phyloP scores from a whole-genome alignment of 1,284 basidiomycete genomes.

The Austroboletus rostrupii region DNA sequence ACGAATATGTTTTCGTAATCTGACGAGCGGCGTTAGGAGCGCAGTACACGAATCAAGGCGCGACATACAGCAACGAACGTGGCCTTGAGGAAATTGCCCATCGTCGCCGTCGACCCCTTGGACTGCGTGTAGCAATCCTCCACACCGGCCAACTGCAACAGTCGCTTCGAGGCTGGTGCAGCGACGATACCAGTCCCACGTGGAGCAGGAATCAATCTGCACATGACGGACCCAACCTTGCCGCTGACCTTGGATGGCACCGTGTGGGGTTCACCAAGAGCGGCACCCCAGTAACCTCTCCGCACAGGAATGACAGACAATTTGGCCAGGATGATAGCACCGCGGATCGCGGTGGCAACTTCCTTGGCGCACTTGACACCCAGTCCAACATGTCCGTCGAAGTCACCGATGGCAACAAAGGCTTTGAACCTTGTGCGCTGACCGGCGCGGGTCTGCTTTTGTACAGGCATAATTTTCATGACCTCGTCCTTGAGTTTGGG shows the following conservation, averaged over 20 bases:
- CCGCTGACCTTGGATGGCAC: slow-evolving; percentile 98
- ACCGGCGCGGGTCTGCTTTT: slow-evolving; percentile 99
- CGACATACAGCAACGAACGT: slow-evolving; percentile 87
- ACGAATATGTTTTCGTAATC: slow-evolving; percentile 96
- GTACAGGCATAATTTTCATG: slow-evolving; percentile 99
- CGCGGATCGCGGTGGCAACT: slow-evolving; percentile 98
- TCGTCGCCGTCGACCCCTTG: slow-evolving; percentile 97
- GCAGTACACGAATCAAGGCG: not conserved
- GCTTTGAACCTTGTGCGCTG: slow-evolving; percentile 99
- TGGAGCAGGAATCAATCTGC: slow-evolving; percentile 96
- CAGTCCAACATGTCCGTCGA: slow-evolving; percentile 97
- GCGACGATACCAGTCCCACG: slow-evolving; percentile 99
- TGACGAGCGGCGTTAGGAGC: slow-evolving; percentile 27
- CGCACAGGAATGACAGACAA: slow-evolving; percentile 94
- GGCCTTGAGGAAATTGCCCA: slow-evolving; percentile 99
- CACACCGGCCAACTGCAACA: slow-evolving; percentile 96
- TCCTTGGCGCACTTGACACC: slow-evolving; percentile 99
- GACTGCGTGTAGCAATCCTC: slow-evolving; percentile 96
- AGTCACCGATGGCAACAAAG: slow-evolving; percentile 99
- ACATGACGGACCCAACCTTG: slow-evolving; percentile 99
- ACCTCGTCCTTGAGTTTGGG: slow-evolving; percentile 99
- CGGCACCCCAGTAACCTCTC: slow-evolving; percentile 99
- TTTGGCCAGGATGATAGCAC: slow-evolving; percentile 97
- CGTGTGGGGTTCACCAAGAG: slow-evolving; percentile 98
- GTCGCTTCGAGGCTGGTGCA: slow-evolving; percentile 94